A percentile compares a stretch with the other conserved stretches of the same genome.
These are phyloP conservation scores for Metarhizium rileyi DNA, from an alignment of 2,329 filamentous ascomycete species.

Conservation along the genomic window DNA sequence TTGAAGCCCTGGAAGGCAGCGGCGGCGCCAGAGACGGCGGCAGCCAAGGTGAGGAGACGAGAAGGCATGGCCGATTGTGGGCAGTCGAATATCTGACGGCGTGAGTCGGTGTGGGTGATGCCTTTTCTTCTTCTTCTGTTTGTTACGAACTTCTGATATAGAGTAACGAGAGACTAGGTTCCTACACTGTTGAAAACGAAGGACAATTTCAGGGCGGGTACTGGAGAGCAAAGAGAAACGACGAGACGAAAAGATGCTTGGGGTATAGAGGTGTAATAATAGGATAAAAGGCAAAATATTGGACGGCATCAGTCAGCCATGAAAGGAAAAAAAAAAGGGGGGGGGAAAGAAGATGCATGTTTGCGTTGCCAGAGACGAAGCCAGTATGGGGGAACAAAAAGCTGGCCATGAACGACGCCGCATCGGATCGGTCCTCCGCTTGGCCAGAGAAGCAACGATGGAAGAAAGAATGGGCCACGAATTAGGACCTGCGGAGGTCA, in stretches of 20 bases:
- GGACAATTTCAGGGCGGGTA: not conserved
- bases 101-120: not conserved
- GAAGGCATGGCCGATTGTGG: conserved; percentile 8
- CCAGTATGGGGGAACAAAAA: no score
- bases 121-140: not conserved
- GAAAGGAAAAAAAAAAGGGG: no score
- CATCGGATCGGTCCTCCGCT: not conserved
- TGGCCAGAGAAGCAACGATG: not conserved
- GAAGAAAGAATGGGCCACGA: no score
- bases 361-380: no score
- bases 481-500: no score
- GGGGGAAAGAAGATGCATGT: no score
- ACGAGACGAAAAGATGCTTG: not conserved
- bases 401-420: no score
- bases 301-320: no score
- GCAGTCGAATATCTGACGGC: not conserved
- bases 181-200: not conserved
- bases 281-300: no score
- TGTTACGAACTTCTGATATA: no score
- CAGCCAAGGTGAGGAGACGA: conserved; percentile 24
- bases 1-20: conserved; percentile 58
- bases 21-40: conserved; percentile 22
- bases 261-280: no score
- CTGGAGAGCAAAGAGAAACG: not conserved
- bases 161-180: not conserved